Conservation (phyloP, 768 basidiomycete species). For the Neoboletus brunneissimus region DNA sequence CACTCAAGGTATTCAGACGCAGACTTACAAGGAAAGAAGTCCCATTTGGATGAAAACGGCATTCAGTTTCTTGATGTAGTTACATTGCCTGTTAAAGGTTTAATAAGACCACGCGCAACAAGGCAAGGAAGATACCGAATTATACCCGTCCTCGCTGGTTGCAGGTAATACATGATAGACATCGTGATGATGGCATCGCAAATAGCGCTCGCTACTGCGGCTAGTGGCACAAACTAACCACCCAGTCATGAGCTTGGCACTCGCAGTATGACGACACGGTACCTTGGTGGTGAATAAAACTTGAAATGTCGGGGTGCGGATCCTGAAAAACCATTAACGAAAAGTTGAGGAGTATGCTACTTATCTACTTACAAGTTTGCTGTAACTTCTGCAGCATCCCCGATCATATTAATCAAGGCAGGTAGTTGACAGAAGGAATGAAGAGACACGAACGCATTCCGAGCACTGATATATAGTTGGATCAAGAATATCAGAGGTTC, state of each 20-base stretch:
- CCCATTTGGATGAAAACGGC: conserved; percentile 21
- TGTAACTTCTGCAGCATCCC: not conserved
- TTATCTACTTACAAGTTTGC: not conserved
- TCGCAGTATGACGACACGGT: not conserved
- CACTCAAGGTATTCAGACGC: not conserved
- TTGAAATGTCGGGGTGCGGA: conserved; percentile 6
- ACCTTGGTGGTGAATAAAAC: conserved; percentile 5
- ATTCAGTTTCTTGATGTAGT: conserved; percentile 15
- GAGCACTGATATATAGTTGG: not conserved
- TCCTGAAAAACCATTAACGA: not conserved
- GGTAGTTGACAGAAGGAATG: not conserved
- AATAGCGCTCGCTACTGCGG: conserved; percentile 14
- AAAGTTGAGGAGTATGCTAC: not conserved
- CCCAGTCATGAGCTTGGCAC: not conserved
- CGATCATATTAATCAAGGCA: not conserved
- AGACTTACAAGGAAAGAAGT: conserved; percentile 16
- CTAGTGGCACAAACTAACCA: conserved; percentile 7
- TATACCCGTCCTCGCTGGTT: conserved; percentile 6
- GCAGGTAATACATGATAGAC: conserved; percentile 17
- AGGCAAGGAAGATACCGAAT: conserved; percentile 6
- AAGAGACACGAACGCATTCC: not conserved
- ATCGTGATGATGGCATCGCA: conserved; percentile 22
- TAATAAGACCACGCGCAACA: not conserved
- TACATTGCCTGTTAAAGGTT: not conserved
- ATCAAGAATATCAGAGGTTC: not conserved